A percentile compares a stretch with the other conserved stretches of the same genome.
phyloP scores from a whole-genome alignment of 2,329 filamentous ascomycete genomes.

The Cadophora malorum region DNA sequence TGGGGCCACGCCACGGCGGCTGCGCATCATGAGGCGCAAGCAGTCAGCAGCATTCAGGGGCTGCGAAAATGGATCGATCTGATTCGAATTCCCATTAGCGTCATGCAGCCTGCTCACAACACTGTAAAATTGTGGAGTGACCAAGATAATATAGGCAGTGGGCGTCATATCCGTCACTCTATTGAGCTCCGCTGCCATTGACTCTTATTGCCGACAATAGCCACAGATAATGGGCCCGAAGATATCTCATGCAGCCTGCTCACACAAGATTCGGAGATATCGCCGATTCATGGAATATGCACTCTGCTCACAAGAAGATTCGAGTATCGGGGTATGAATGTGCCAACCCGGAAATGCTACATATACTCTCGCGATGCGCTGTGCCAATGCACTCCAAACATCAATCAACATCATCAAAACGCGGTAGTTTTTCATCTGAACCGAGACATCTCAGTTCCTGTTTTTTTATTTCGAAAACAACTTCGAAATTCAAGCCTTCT shows the following conservation, averaged over 20 bases:
- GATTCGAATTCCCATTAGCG: constrained; percentile 34
- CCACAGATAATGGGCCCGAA: background rate
- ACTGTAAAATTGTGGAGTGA: background rate
- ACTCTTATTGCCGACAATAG: background rate
- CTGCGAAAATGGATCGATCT: background rate
- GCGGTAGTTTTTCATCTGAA: background rate
- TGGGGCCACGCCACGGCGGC: constrained; percentile 12
- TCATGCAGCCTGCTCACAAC: constrained; percentile 46
- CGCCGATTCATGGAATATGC: background rate
- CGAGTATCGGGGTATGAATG: background rate
- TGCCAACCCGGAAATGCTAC: background rate
- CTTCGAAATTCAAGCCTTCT: background rate
- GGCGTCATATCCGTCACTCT: too few species aligned
- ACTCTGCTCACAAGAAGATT: background rate
- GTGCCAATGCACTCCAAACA: background rate
- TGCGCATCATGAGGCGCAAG: constrained; percentile 24
- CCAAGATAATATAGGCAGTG: too few species aligned
- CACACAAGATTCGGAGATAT: background rate
- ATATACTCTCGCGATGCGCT: background rate
- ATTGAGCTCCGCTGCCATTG: too few species aligned
- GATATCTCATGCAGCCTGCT: background rate
- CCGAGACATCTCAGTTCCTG: too few species aligned
- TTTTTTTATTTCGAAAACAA: too few species aligned
- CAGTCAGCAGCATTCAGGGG: background rate
- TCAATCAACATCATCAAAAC: background rate